These are phyloP conservation scores for Apiosordaria backusii DNA, from an alignment of 495 filamentous ascomycete species.

Conservation along the genomic window DNA sequence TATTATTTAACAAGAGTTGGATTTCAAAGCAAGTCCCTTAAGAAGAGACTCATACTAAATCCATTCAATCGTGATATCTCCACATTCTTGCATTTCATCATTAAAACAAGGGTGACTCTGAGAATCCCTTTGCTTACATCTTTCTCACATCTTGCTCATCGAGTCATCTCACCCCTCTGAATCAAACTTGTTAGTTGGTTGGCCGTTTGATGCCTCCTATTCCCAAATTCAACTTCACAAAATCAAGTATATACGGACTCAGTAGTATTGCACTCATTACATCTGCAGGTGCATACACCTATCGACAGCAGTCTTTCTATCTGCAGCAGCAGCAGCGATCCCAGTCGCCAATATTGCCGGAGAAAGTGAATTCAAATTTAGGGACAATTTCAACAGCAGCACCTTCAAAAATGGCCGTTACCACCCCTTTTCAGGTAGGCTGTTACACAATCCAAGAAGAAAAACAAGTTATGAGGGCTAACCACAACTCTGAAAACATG, in stretches of 20 bases:
- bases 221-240: conserved; percentile 5
- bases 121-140: neutral
- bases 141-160: neutral
- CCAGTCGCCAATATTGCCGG: neutral
- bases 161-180: neutral
- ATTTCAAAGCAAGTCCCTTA: conserved; percentile 42
- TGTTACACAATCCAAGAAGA: neutral
- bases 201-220: conserved; percentile 14
- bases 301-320: conserved; percentile 8
- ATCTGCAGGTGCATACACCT: conserved; percentile 23
- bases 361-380: neutral
- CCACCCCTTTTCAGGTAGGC: conserved; percentile 46
- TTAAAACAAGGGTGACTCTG: neutral
- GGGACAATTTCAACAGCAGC: neutral
- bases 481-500: conserved; percentile 22
- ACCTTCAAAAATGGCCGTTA: conserved; percentile 30
- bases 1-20: conserved; percentile 9
- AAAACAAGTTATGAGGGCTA: neutral
- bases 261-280: conserved; percentile 20
- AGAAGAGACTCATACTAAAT: neutral
- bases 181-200: neutral
- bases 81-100: neutral
- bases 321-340: conserved; percentile 1
- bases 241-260: conserved; percentile 17
- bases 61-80: neutral